These are phyloP conservation scores for Teunomyces cretensis DNA, from an alignment of 805 yeast genomes.

Conservation along the genomic window DNA sequence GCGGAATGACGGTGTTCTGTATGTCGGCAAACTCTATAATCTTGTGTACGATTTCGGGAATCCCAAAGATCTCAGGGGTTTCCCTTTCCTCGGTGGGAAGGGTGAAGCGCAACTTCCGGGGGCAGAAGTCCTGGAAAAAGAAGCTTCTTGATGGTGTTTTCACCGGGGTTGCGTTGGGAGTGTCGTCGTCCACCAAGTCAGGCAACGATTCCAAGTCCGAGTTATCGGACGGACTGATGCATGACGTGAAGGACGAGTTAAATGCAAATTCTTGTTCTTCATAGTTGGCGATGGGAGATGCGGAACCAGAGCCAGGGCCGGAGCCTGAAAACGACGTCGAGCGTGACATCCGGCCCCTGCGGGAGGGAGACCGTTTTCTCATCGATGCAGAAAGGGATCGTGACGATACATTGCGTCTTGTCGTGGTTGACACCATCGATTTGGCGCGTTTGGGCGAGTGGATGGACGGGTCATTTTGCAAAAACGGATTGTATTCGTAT, in stretches of 20 bases:
- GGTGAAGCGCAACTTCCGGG: not conserved
- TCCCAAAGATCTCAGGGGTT: conserved; percentile 52
- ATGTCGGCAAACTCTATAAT: conserved; percentile 64
- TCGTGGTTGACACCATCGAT: not conserved
- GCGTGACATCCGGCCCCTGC: not conserved
- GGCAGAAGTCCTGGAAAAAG: conserved; percentile 7
- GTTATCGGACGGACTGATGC: conserved; percentile 12
- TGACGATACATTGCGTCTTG: not conserved
- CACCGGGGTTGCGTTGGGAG: conserved; percentile 18
- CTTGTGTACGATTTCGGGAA: conserved; percentile 71
- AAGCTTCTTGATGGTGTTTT: conserved; percentile 7
- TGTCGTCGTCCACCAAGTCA: conserved; percentile 32
- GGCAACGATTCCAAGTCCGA: conserved; percentile 40
- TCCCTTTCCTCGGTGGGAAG: not conserved
- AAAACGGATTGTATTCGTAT: conserved; percentile 20
- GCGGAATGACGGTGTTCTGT: conserved; percentile 53
- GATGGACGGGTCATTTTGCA: conserved; percentile 2
- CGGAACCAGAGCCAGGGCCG: not conserved
- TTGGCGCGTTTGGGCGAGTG: conserved; percentile 7
- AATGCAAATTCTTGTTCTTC: conserved; percentile 14
- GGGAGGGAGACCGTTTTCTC: not conserved
- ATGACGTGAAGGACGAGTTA: conserved; percentile 6
- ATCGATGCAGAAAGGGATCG: conserved; percentile 1
- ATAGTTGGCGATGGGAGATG: conserved; percentile 3
- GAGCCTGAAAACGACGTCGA: conserved; percentile 7